Evolutionary conservation across 1,284 basidiomycete species (phyloP), one percentile per base, ranked within the genome.

Genomic region (Malassezia furfur): DNA sequence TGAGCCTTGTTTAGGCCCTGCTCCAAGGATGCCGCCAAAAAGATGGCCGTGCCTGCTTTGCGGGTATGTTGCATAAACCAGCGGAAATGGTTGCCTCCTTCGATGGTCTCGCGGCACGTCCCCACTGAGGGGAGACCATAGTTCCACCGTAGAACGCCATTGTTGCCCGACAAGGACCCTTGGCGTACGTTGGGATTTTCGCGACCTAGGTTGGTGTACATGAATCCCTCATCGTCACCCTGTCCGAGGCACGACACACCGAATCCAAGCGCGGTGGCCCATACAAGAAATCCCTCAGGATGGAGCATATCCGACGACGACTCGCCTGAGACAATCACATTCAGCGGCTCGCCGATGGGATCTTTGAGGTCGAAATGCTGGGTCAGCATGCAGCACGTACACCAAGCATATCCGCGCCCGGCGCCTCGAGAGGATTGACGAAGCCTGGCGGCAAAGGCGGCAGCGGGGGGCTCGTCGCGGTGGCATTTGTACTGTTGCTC

Each of bases 71-170:
- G 90, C 1, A 80, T 75, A 87, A 88, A 96, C 76, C 91, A 91
- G 25, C 91, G 82, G 73, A 91, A 84, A 71, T 96, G 91, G 66
- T 87, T 83, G 5, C 91, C 91, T 11, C 91, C 91, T 59, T 86
- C 68, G 47, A 94, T 81, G 2, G 87, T 87, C 76, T 96, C 89
- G 62, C 56, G 60, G 51, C 71, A 72, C 3, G 66, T 65, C 5
- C 62, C 62, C 19, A 67, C 52, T 9, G 55, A 58, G 14, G 65
- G 52, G n/a, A 65, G 52, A 15, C 59, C 62, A 34, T 70, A 71
- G 50, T 70, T 71, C 60, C 61, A 70, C 12, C 65, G 62, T 17
- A 70, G 43, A 0, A 71, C 66, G 11, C 67, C 65, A 49, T 68
- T 71, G 49, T 62, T 48, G 0, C 69, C 69, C 14, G 50, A 58